A percentile compares a stretch with the other conserved stretches of the same genome.
These are phyloP conservation scores for Cryphonectria radicalis DNA, from an alignment of 2,329 filamentous ascomycete genomes.

Conservation along the genomic window DNA sequence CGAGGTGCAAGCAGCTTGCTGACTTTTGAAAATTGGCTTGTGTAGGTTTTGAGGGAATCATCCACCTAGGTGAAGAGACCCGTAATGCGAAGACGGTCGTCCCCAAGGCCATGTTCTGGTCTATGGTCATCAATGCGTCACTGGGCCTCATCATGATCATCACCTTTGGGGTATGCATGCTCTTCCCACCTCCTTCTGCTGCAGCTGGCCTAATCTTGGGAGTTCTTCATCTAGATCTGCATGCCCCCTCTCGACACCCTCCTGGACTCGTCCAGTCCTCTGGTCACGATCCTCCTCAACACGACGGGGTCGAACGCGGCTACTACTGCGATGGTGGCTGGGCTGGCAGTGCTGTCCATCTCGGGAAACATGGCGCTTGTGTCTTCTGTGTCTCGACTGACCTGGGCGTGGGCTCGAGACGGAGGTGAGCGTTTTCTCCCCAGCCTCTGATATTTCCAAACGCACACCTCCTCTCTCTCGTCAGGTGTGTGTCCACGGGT, in stretches of 20 bases:
- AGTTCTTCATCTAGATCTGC: conserved; percentile 30
- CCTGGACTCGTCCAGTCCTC: conserved; percentile 42
- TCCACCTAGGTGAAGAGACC: conserved; percentile 53
- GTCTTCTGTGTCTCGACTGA: conserved; percentile 51
- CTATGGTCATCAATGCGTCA: conserved; percentile 46
- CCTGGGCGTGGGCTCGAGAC: conserved; percentile 55
- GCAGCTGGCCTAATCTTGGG: neutral
- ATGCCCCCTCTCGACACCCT: conserved; percentile 45
- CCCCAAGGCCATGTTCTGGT: conserved; percentile 49
- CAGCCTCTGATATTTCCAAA: too few species aligned
- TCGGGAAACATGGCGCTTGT: conserved; percentile 47
- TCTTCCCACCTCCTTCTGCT: neutral
- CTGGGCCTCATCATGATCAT: conserved; percentile 47
- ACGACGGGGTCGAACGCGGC: conserved; percentile 45
- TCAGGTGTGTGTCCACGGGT: too few species aligned
- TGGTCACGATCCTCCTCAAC: conserved; percentile 47
- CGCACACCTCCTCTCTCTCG: neutral
- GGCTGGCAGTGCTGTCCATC: conserved; percentile 44
- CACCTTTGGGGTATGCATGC: conserved; percentile 43
- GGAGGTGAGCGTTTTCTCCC: conserved; percentile 37
- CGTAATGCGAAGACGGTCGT: conserved; percentile 49
- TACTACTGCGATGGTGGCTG: conserved; percentile 45
- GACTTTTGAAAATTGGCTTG: neutral
- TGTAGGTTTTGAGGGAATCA: conserved; percentile 50
- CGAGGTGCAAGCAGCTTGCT: neutral